These are phyloP conservation scores for Phytopythium cucurbitacearum DNA, from an alignment of 352 stramenopile species.

Conservation along the genomic window DNA sequence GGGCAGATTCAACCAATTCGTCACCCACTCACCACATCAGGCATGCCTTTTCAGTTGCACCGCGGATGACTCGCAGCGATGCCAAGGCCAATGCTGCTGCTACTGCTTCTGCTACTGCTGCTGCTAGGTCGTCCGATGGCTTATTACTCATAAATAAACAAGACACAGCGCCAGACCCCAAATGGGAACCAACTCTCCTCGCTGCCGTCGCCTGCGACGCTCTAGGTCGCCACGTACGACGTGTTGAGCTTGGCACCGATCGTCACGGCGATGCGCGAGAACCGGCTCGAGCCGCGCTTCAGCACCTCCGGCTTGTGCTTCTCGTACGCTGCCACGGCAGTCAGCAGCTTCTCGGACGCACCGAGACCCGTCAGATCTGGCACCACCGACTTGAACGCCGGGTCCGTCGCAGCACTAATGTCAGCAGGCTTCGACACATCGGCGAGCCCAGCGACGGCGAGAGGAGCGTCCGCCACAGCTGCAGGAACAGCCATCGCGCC, in stretches of 20 bases:
- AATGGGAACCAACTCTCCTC: neutral
- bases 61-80: too few relatives aligned
- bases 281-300: constrained; percentile 50
- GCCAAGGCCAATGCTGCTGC: too few relatives aligned
- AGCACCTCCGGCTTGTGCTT: constrained; percentile 82
- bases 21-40: too few relatives aligned
- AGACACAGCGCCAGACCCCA: too few relatives aligned
- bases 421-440: neutral
- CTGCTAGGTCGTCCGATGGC: too few relatives aligned
- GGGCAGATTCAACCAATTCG: too few relatives aligned
- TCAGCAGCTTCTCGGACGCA: constrained; percentile 76
- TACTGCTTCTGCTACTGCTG: too few relatives aligned
- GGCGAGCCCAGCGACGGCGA: neutral
- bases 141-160: too few relatives aligned
- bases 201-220: neutral
- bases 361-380: constrained; percentile 68
- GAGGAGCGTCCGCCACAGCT: neutral
- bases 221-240: constrained; percentile 52
- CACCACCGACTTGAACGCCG: constrained; percentile 59
- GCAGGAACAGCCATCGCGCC: constrained; percentile 6
- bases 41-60: too few relatives aligned
- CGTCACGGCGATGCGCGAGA: constrained; percentile 61
- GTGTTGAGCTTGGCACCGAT: constrained; percentile 81
- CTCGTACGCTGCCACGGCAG: constrained; percentile 72
- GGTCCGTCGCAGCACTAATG: constrained; percentile 8